Base-by-base conservation (phyloP, 2,329 filamentous ascomycete species). In the Lachnellula subtilissima region DNA sequence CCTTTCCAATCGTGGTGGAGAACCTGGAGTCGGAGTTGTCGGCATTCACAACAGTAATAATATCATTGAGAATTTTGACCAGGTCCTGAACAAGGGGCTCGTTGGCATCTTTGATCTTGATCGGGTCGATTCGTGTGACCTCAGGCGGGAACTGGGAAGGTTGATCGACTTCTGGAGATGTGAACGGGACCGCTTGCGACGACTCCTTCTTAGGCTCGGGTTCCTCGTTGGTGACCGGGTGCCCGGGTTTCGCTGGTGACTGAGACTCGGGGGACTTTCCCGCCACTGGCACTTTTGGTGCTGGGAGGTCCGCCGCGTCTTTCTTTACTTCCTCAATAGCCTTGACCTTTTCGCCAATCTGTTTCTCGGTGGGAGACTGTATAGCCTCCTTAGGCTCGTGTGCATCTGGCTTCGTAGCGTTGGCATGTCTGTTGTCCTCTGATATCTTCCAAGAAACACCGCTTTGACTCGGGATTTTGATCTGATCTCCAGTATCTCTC, bases 31-130 rank as follows among this genome's bases (percentile, higher is more conserved):
- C 83, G 55, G 89, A 84, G 59, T 87, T 84, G 71, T 96, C 93
- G 56, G 89, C 88, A 72, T 97, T 96, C 71, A 97, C 86, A 48
- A 95, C 90, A 8, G 89, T 86, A 69, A 99, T 96, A 66, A 99
- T 87, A 72, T 96, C 91, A 75, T 99, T 99, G 66, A 99, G 81
- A 75, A 96, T 93, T 76, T 90, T 93, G 57, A 96, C 91, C 5
- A 99, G 79, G 67, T 97, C 91, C 73, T 97, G 91, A 22, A 97
- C 89, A 37, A 96, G 82, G 28, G 90, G 89, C 70, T 97, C 93
- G 57, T 86, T 84, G 52, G 88, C 90, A 66, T 91, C 83, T 53
- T 83, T 80, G 23, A 95, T 82, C 50, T 81, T 81, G 56, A 97
- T 76, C 59, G 91, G 84, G 69, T 96, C 89, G 64, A 97, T 90